Conservation (phyloP, 2,329 filamentous ascomycete genomes). For the Aaosphaeria pasadenensis region DNA sequence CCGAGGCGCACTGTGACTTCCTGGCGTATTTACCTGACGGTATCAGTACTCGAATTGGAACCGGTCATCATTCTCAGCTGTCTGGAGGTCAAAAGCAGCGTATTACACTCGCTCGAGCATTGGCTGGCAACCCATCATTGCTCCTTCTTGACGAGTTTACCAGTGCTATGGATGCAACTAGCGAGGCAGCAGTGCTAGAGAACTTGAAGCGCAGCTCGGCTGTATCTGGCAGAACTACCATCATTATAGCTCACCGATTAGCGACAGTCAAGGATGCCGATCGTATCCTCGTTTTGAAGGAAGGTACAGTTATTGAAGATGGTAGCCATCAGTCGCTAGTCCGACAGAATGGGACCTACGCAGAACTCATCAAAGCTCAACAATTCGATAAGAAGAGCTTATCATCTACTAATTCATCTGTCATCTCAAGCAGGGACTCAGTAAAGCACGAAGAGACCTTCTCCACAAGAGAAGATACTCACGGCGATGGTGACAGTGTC, state of each 20-base stretch:
- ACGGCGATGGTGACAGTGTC: background rate
- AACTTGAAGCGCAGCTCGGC: conserved; percentile 28
- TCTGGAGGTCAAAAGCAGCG: conserved; percentile 41
- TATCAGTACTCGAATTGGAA: conserved; percentile 30
- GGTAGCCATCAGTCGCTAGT: conserved; percentile 30
- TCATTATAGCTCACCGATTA: conserved; percentile 36
- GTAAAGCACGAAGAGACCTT: background rate
- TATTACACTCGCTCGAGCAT: conserved; percentile 34
- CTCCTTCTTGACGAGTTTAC: conserved; percentile 37
- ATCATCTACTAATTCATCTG: conserved; percentile 18
- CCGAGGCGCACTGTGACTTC: conserved; percentile 53
- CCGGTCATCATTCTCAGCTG: conserved; percentile 30
- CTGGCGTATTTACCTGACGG: conserved; percentile 33
- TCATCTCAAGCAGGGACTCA: background rate
- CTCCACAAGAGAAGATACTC: background rate
- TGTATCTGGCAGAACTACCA: conserved; percentile 26
- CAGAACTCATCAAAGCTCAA: conserved; percentile 32
- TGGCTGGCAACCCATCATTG: conserved; percentile 30
- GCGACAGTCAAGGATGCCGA: conserved; percentile 37
- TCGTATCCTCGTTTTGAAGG: conserved; percentile 35
- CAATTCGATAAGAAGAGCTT: conserved; percentile 29
- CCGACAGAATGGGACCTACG: conserved; percentile 26
- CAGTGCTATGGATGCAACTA: conserved; percentile 31
- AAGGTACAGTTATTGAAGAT: conserved; percentile 28
- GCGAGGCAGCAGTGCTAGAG: conserved; percentile 30